A percentile compares a stretch with the other conserved stretches of the same genome.
These are phyloP conservation scores for Melianthus villosus DNA, from an alignment of 441 rosid species.

Conservation along the genomic window DNA sequence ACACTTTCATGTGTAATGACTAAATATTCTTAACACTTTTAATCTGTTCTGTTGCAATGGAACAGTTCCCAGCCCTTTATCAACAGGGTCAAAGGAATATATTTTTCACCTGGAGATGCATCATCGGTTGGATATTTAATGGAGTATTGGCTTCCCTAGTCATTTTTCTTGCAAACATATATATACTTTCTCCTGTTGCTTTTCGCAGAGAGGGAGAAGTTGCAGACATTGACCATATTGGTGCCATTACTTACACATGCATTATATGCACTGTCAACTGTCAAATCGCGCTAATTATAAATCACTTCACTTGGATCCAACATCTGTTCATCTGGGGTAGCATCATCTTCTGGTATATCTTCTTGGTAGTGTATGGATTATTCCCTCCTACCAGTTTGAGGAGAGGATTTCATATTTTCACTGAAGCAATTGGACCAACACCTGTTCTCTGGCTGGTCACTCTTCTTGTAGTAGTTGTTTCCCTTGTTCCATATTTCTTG, in stretches of 20 bases:
- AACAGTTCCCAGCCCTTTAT: slow-evolving; percentile 72
- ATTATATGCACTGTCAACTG: slow-evolving; percentile 77
- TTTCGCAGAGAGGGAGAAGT: slow-evolving; percentile 67
- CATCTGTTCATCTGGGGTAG: slow-evolving; percentile 90
- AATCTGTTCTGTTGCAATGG: background rate
- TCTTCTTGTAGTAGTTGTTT: slow-evolving; percentile 24
- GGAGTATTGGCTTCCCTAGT: slow-evolving; percentile 38
- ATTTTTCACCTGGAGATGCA: slow-evolving; percentile 67
- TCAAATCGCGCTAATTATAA: slow-evolving; percentile 73
- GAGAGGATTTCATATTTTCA: slow-evolving; percentile 20
- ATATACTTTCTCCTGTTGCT: slow-evolving; percentile 48
- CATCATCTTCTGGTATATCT: slow-evolving; percentile 55
- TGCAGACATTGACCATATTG: slow-evolving; percentile 52
- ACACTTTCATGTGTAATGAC: background rate
- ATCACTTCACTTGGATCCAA: slow-evolving; percentile 71
- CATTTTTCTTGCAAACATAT: slow-evolving; percentile 69
- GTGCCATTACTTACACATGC: slow-evolving; percentile 78
- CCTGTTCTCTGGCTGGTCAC: slow-evolving; percentile 32
- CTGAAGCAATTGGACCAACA: slow-evolving; percentile 30
- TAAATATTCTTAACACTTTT: background rate
- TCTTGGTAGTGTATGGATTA: slow-evolving; percentile 66
- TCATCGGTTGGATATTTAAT: slow-evolving; percentile 67
- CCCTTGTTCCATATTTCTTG: slow-evolving; percentile 33
- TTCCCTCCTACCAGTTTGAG: slow-evolving; percentile 11
- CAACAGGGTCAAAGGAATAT: slow-evolving; percentile 91